These are phyloP conservation scores for Phaeodactylum tricornutum DNA, from an alignment of 108 stramenopile genomes.

Conservation along the genomic window DNA sequence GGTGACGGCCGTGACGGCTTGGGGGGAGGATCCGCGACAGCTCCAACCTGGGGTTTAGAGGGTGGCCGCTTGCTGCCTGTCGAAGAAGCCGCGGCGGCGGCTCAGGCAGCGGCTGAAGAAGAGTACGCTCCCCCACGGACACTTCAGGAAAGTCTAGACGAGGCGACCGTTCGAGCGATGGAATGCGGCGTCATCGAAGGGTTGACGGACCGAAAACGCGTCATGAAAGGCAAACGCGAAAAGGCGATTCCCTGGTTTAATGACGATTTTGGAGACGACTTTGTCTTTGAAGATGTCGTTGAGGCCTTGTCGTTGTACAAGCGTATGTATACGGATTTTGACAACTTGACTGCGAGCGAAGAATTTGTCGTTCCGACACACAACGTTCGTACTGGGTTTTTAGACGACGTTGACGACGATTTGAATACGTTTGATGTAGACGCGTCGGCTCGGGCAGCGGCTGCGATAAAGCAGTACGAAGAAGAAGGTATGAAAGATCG, in stretches of 20 bases:
- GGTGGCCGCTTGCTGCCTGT: slow-evolving; percentile 9
- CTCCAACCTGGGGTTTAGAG: slow-evolving; percentile 66
- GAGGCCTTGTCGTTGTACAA: slow-evolving; percentile 76
- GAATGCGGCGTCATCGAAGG: slow-evolving; percentile 62
- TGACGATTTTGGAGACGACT: slow-evolving; percentile 85
- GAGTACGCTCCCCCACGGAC: slow-evolving; percentile 28
- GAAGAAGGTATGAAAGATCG: slow-evolving; percentile 9
- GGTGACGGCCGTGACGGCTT: slow-evolving; percentile 18
- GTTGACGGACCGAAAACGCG: slow-evolving; percentile 36
- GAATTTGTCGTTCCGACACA: slow-evolving; percentile 47
- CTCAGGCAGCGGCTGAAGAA: slow-evolving; percentile 31
- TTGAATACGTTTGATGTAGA: slow-evolving; percentile 16
- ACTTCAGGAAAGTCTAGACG: slow-evolving; percentile 44
- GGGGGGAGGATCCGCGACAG: slow-evolving; percentile 14
- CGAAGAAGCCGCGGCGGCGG: slow-evolving; percentile 29
- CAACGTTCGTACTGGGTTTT: slow-evolving; percentile 7
- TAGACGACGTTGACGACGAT: slow-evolving; percentile 35
- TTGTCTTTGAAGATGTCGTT: slow-evolving; percentile 83
- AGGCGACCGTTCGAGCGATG: slow-evolving; percentile 48
- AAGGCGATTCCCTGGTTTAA: slow-evolving; percentile 74
- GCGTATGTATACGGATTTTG: slow-evolving; percentile 48
- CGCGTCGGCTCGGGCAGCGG: slow-evolving; percentile 8
- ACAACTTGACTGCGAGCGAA: slow-evolving; percentile 42
- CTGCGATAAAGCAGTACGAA: slow-evolving; percentile 16
- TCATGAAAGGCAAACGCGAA: slow-evolving; percentile 48